Evolutionary conservation across 768 basidiomycete genomes (phyloP).

Genomic region (Pleurotus giganteus): DNA sequence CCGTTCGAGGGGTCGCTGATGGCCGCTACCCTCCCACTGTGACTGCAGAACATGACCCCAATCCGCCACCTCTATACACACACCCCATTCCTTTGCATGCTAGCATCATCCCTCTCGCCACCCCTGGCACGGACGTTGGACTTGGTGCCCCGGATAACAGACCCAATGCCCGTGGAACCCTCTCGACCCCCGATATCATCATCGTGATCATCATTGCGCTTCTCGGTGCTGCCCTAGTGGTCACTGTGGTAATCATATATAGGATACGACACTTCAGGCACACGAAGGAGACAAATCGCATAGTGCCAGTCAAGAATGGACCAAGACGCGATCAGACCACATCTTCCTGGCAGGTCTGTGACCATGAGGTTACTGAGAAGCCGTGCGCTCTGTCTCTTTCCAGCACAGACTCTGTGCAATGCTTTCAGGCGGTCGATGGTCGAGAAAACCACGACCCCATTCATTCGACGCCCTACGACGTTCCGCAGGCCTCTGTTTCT

Average conservation of each 20-base stretch:
- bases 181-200: background rate
- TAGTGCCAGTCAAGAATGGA: background rate
- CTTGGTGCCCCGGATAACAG: background rate
- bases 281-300: background rate
- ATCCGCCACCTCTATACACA: conserved; percentile 10
- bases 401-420: no score
- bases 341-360: background rate
- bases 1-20: background rate
- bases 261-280: conserved; percentile 7
- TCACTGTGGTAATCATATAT: conserved; percentile 10
- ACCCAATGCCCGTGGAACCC: conserved; percentile 1
- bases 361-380: no score
- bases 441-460: background rate
- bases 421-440: no score
- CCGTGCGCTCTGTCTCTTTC: no score
- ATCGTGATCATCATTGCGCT: conserved; percentile 14
- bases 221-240: conserved; percentile 10
- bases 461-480: no score
- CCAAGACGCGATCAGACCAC: background rate
- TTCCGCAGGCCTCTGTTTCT: no score
- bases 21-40: conserved; percentile 2
- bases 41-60: conserved; percentile 1
- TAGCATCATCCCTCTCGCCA: conserved; percentile 16
- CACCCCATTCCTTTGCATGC: conserved; percentile 18
- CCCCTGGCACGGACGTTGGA: background rate